These are phyloP conservation scores for Rhizophora apiculata DNA, from an alignment of 345 rosid genomes.

Conservation along the genomic window DNA sequence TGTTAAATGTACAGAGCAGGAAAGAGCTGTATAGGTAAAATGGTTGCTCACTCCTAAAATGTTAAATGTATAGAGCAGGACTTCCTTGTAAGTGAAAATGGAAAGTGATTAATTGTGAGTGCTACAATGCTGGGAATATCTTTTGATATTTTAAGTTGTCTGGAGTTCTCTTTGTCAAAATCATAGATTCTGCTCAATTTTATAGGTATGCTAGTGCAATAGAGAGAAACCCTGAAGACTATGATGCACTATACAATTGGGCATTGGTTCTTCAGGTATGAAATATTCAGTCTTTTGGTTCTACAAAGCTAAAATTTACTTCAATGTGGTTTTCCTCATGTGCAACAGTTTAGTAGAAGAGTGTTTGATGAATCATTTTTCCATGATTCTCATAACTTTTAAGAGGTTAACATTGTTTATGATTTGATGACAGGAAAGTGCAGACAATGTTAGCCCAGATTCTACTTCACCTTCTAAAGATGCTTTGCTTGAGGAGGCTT, in stretches of 20 bases:
- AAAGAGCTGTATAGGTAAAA: too few species aligned
- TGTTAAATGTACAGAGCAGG: too few species aligned
- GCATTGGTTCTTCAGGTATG: constrained; percentile 98
- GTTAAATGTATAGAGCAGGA: too few species aligned
- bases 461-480: constrained; percentile 96
- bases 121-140: constrained; percentile 1
- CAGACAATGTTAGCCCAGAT: constrained; percentile 84
- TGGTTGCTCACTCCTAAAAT: too few species aligned
- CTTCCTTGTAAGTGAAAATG: background rate
- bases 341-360: background rate
- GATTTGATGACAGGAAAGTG: constrained; percentile 76
- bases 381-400: too few species aligned
- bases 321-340: background rate
- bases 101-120: background rate
- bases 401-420: constrained; percentile 1
- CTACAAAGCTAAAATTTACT: background rate
- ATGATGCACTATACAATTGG: constrained; percentile 97
- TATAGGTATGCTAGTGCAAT: constrained; percentile 88
- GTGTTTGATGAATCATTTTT: too few species aligned
- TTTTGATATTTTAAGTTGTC: constrained; percentile 11
- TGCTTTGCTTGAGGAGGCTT: constrained; percentile 77
- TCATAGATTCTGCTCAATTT: constrained; percentile 16
- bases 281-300: background rate
- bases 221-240: constrained; percentile 87
- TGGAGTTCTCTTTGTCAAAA: background rate